Evolutionary conservation across 2,329 filamentous ascomycete genomes (phyloP).

Genomic region (Aureobasidium melanogenum): DNA sequence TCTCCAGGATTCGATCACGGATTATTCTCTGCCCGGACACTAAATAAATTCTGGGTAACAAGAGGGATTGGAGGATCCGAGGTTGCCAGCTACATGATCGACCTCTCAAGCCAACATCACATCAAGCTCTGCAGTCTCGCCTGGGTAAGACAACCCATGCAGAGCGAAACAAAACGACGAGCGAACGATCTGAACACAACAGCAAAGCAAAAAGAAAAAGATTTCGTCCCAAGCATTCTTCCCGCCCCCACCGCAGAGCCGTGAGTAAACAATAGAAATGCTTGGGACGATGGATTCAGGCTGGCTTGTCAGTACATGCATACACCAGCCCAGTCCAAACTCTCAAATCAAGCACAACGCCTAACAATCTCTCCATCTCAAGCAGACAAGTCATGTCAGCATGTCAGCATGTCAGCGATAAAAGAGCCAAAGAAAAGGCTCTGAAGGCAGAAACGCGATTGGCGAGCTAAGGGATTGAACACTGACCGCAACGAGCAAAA

Average conservation of each 20-base stretch:
- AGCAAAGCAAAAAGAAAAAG: not conserved
- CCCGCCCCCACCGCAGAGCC: not conserved
- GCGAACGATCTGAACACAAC: not conserved
- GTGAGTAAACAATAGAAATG: not conserved
- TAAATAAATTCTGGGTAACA: too few relatives aligned
- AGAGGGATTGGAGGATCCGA: too few relatives aligned
- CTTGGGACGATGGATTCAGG: not conserved
- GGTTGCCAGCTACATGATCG: too few relatives aligned
- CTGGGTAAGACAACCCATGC: too few relatives aligned
- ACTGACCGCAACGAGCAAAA: not conserved
- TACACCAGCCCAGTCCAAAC: not conserved
- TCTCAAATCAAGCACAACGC: not conserved
- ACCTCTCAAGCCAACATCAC: too few relatives aligned
- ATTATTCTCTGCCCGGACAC: too few relatives aligned
- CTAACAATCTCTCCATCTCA: not conserved
- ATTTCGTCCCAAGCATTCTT: not conserved
- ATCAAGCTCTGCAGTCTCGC: too few relatives aligned
- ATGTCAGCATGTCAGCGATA: too few relatives aligned
- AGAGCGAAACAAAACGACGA: not conserved
- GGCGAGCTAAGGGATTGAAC: not conserved
- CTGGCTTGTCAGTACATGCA: not conserved
- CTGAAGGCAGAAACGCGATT: too few relatives aligned
- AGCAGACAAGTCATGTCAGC: too few relatives aligned
- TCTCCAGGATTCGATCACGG: too few relatives aligned
- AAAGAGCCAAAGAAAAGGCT: too few relatives aligned